Evolutionary conservation across 257 asterid genomes (phyloP).

Genomic region (Galeopsis tetrahit): DNA sequence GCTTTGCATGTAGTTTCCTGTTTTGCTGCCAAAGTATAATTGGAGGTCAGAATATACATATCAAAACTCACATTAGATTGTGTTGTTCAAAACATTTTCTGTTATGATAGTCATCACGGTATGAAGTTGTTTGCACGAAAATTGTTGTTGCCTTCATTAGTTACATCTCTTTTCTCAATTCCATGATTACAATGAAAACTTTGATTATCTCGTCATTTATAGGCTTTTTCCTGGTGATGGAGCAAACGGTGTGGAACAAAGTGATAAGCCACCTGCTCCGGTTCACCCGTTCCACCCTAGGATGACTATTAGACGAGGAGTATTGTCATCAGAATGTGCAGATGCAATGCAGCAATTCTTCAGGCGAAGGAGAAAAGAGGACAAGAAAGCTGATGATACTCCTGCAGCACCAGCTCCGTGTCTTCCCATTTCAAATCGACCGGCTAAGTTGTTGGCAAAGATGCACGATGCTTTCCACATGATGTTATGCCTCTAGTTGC

Average conservation of each 20-base stretch:
- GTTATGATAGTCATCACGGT: background rate
- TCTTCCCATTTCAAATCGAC: constrained; percentile 62
- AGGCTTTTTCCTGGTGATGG: constrained; percentile 92
- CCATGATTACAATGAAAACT: background rate
- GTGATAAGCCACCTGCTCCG: constrained; percentile 78
- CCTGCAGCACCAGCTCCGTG: constrained; percentile 55
- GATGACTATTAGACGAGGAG: constrained; percentile 70
- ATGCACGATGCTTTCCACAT: constrained; percentile 67
- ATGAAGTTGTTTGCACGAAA: background rate
- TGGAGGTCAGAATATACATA: background rate
- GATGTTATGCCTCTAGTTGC: constrained; percentile 61
- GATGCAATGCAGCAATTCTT: constrained; percentile 91
- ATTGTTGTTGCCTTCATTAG: background rate
- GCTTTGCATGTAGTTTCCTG: background rate
- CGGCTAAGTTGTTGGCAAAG: constrained; percentile 65
- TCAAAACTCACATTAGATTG: background rate
- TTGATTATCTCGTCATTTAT: constrained; percentile 27
- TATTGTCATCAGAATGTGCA: constrained; percentile 84
- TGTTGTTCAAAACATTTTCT: background rate
- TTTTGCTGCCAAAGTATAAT: background rate
- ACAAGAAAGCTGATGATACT: constrained; percentile 53
- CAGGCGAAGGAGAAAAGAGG: constrained; percentile 75
- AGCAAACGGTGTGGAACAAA: constrained; percentile 50
- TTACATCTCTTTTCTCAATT: background rate
- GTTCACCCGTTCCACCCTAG: constrained; percentile 96